A percentile compares a stretch with the other conserved stretches of the same genome.
Conservation (phyloP, 1,139 yeast genomes). For the Debaryomyces sp. region DNA sequence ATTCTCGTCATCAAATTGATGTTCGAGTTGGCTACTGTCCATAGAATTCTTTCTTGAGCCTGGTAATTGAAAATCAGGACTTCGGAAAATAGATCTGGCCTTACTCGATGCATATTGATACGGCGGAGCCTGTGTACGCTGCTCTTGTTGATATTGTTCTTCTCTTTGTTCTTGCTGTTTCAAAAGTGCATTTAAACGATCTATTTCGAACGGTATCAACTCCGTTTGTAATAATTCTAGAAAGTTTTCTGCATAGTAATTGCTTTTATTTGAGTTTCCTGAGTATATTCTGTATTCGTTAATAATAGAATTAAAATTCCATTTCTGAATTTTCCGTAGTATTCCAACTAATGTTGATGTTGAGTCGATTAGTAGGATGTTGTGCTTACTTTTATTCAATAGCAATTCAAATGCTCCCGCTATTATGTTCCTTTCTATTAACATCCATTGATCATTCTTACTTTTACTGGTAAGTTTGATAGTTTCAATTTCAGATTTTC, state of each 20-base stretch:
- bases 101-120: conserved; percentile 8
- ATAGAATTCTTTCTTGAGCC: conserved; percentile 8
- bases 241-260: conserved; percentile 81
- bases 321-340: conserved; percentile 78
- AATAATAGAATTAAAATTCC: conserved; percentile 84
- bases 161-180: conserved; percentile 12
- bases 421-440: conserved; percentile 60
- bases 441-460: conserved; percentile 69
- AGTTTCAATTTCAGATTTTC: conserved; percentile 17
- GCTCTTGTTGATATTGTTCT: conserved; percentile 11
- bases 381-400: conserved; percentile 66
- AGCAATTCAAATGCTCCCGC: conserved; percentile 60
- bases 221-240: conserved; percentile 70
- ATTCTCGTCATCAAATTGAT: conserved; percentile 18
- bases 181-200: conserved; percentile 23
- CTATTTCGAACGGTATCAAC: conserved; percentile 47
- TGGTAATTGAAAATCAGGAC: conserved; percentile 15
- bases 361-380: conserved; percentile 74
- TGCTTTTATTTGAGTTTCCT: conserved; percentile 63
- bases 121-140: conserved; percentile 8
- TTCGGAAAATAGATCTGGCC: conserved; percentile 7
- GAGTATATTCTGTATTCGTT: conserved; percentile 83
- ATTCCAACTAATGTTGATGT: conserved; percentile 81
- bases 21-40: conserved; percentile 10
- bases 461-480: conserved; percentile 18